phyloP scores from a whole-genome alignment of 768 basidiomycete species.

The Podaxis sp. region DNA sequence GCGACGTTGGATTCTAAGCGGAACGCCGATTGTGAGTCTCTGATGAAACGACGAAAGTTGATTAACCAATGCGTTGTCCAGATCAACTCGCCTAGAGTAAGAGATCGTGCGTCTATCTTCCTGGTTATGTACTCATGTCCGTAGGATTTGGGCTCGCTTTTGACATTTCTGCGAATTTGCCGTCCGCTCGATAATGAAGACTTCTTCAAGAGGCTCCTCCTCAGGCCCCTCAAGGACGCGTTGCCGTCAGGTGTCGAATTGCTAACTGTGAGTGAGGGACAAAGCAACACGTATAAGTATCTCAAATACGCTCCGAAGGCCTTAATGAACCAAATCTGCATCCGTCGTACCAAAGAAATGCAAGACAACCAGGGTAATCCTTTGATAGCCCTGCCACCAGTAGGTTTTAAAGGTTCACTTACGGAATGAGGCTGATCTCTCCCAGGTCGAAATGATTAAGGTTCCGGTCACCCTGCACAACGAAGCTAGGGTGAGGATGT shows the following conservation, averaged over 20 bases:
- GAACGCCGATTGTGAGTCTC: constrained; percentile 81
- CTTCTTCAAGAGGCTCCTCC: constrained; percentile 73
- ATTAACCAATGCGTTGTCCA: constrained; percentile 20
- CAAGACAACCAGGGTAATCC: constrained; percentile 72
- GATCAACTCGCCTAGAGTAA: constrained; percentile 77
- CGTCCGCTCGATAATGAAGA: constrained; percentile 79
- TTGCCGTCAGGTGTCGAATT: constrained; percentile 65
- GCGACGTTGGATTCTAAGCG: constrained; percentile 75
- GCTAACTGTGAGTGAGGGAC: constrained; percentile 47
- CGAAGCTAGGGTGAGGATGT: constrained; percentile 54
- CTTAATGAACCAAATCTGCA: constrained; percentile 73
- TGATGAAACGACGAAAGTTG: neutral
- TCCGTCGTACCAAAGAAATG: constrained; percentile 89
- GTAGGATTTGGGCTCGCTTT: constrained; percentile 82
- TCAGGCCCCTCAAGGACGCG: constrained; percentile 74
- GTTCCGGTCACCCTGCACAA: constrained; percentile 62
- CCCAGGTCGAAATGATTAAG: constrained; percentile 71
- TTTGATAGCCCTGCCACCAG: constrained; percentile 73
- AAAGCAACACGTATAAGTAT: constrained; percentile 6
- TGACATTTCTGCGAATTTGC: constrained; percentile 85
- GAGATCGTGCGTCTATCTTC: neutral
- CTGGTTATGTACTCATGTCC: neutral
- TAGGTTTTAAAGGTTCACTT: constrained; percentile 19
- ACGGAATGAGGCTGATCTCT: neutral
- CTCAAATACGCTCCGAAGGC: constrained; percentile 36